Conservation (phyloP, 2,329 filamentous ascomycete species). For the Orbilia javanica region DNA sequence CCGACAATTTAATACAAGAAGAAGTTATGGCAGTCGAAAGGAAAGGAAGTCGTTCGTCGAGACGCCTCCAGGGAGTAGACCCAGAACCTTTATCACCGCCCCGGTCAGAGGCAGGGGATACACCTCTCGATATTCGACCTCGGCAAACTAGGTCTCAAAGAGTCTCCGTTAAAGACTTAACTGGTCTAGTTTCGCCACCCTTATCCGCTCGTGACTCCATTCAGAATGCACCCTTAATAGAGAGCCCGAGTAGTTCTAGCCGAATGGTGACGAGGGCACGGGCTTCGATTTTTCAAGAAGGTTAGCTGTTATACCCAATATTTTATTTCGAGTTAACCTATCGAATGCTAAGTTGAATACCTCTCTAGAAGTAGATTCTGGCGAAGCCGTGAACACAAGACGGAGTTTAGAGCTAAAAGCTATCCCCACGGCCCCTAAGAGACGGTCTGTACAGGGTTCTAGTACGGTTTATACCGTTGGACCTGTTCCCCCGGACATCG, state of each 20-base stretch:
- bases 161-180: neutral
- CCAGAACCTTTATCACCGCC: conserved; percentile 28
- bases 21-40: conserved; percentile 8
- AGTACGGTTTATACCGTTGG: too few relatives aligned
- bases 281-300: neutral
- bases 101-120: neutral
- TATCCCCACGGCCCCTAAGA: too few relatives aligned
- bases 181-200: neutral
- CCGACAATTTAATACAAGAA: too few relatives aligned
- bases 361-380: too few relatives aligned
- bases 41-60: conserved; percentile 29
- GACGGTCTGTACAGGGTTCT: too few relatives aligned
- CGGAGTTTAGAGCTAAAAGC: too few relatives aligned
- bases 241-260: neutral
- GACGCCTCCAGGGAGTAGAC: conserved; percentile 10
- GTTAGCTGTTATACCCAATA: neutral
- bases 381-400: too few relatives aligned
- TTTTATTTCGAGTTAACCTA: neutral
- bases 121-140: neutral
- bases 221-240: neutral
- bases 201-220: neutral
- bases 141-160: neutral
- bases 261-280: conserved; percentile 14
- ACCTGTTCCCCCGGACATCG: too few relatives aligned
- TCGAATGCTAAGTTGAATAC: too few relatives aligned